These are phyloP conservation scores for Trichocomaceae sp. DNA, from an alignment of 2,329 filamentous ascomycete species.

Conservation along the genomic window DNA sequence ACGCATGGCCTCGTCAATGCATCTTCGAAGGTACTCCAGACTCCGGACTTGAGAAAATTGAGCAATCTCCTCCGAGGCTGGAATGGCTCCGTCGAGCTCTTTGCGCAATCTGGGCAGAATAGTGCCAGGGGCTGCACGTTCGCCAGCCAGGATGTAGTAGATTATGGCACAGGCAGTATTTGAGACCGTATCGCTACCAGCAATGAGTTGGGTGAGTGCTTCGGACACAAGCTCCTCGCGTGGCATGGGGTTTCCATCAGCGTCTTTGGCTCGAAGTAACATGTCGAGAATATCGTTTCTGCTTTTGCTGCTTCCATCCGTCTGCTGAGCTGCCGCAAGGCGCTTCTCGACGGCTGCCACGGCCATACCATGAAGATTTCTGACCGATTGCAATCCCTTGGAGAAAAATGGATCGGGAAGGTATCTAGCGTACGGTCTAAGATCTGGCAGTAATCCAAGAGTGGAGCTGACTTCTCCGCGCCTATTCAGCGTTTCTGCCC, in stretches of 20 bases:
- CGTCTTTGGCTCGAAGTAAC: slow-evolving; percentile 25
- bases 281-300: slow-evolving; percentile 27
- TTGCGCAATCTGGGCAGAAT: slow-evolving; percentile 16
- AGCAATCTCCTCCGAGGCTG: slow-evolving; percentile 7
- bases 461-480: slow-evolving; percentile 20
- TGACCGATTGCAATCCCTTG: slow-evolving; percentile 13
- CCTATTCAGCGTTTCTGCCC: slow-evolving; percentile 18
- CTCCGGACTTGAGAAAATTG: slow-evolving; percentile 20
- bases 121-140: slow-evolving; percentile 16
- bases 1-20: slow-evolving; percentile 27
- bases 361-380: slow-evolving; percentile 19
- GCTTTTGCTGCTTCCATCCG: slow-evolving; percentile 12
- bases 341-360: slow-evolving; percentile 26
- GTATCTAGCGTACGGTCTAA: slow-evolving; percentile 16
- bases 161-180: slow-evolving; percentile 21
- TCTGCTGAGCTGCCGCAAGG: background rate
- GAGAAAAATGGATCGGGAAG: slow-evolving; percentile 22
- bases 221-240: slow-evolving; percentile 26
- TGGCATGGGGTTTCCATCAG: slow-evolving; percentile 23
- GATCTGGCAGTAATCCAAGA: slow-evolving; percentile 12
- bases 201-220: slow-evolving; percentile 29
- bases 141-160: slow-evolving; percentile 11
- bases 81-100: slow-evolving; percentile 22
- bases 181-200: slow-evolving; percentile 29
- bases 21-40: slow-evolving; percentile 24